Evolutionary conservation across 1,284 basidiomycete genomes (phyloP).

Genomic region (Schizophyllum commune): DNA sequence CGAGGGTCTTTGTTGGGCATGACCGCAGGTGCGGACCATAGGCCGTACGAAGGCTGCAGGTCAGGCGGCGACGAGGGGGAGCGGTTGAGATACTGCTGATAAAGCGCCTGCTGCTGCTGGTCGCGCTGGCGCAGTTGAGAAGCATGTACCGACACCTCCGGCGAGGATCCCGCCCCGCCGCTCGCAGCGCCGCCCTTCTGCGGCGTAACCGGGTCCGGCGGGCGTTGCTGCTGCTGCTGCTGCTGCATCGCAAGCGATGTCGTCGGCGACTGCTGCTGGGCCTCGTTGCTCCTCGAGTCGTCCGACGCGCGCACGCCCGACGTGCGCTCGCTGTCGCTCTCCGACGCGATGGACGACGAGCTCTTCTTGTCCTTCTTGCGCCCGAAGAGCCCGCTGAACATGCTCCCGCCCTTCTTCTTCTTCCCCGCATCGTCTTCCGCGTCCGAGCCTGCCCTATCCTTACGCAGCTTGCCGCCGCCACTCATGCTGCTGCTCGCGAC

Average conservation of each 20-base stretch:
- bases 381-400: conserved; percentile 70
- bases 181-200: background rate
- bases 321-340: conserved; percentile 22
- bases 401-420: conserved; percentile 59
- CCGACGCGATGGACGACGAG: conserved; percentile 39
- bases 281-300: conserved; percentile 31
- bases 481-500: background rate
- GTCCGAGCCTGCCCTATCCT: conserved; percentile 43
- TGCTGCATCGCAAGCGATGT: conserved; percentile 46
- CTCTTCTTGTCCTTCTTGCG: conserved; percentile 59
- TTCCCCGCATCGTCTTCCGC: conserved; percentile 55
- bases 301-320: conserved; percentile 34
- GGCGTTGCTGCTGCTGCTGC: conserved; percentile 35
- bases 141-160: conserved; percentile 33
- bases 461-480: conserved; percentile 51
- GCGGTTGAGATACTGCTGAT: conserved; percentile 80
- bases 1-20: conserved; percentile 23
- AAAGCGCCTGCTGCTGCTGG: conserved; percentile 82
- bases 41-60: conserved; percentile 58
- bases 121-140: conserved; percentile 79
- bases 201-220: conserved; percentile 13
- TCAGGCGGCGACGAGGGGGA: conserved; percentile 74
- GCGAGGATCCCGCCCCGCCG: conserved; percentile 18
- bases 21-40: conserved; percentile 56
- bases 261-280: conserved; percentile 35